Conservation (phyloP, 345 rosid genomes). For the Conringia planisiliqua region DNA sequence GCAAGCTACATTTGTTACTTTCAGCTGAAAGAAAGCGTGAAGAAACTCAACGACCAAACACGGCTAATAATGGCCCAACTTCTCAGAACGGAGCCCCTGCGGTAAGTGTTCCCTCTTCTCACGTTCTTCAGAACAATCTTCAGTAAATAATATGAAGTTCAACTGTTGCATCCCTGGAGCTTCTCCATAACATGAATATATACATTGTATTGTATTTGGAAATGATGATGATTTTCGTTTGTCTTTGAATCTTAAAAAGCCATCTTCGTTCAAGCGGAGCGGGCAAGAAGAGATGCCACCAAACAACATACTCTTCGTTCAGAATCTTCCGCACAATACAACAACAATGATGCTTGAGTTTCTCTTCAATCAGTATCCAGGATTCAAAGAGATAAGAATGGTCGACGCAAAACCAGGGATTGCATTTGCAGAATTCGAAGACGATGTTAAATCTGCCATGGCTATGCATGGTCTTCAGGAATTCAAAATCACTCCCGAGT, state of each 20-base stretch:
- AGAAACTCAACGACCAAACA: slow-evolving; percentile 56
- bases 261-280: slow-evolving; percentile 54
- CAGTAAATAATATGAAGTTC: too few species aligned
- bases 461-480: slow-evolving; percentile 92
- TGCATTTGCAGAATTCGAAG: slow-evolving; percentile 88
- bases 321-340: slow-evolving; percentile 88
- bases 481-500: slow-evolving; percentile 81
- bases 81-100: slow-evolving; percentile 49
- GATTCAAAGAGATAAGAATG: slow-evolving; percentile 94
- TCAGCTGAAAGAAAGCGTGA: slow-evolving; percentile 86
- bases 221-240: background rate
- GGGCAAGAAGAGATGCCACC: slow-evolving; percentile 65
- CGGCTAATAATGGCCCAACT: slow-evolving; percentile 61
- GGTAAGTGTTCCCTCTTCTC: slow-evolving; percentile 41
- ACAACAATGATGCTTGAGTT: slow-evolving; percentile 79
- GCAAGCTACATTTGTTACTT: background rate
- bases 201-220: background rate
- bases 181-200: background rate
- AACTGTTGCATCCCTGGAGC: background rate
- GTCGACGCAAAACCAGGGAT: slow-evolving; percentile 90
- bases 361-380: slow-evolving; percentile 79
- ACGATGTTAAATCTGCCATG: slow-evolving; percentile 74
- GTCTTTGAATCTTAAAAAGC: slow-evolving; percentile 36
- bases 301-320: slow-evolving; percentile 77
- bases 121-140: background rate